These are phyloP conservation scores for Kodamaea hsintzibuensis DNA, from an alignment of 805 yeast genomes.

Conservation along the genomic window DNA sequence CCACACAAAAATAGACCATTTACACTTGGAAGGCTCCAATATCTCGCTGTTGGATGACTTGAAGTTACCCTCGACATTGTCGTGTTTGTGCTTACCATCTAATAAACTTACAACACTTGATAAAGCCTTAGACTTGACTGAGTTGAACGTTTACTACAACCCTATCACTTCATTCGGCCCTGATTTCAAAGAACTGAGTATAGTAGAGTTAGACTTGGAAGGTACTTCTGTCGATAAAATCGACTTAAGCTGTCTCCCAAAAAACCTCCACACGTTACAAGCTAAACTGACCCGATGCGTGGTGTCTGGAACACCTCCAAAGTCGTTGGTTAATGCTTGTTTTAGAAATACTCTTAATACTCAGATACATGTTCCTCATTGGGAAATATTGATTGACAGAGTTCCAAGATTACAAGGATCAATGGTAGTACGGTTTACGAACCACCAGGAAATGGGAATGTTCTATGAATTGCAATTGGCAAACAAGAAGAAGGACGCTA, in stretches of 20 bases:
- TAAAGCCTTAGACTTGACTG: not conserved
- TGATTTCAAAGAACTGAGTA: not conserved
- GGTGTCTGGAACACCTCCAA: not conserved
- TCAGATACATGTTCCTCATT: not conserved
- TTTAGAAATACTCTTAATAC: not conserved
- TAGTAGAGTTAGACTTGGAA: not conserved
- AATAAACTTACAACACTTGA: not conserved
- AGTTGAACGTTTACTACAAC: not conserved
- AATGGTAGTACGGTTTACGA: not conserved
- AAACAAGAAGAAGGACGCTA: no score
- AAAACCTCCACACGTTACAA: not conserved
- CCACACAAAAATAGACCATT: not conserved
- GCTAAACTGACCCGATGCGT: not conserved
- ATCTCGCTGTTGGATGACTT: not conserved
- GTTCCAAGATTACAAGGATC: not conserved
- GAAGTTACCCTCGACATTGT: not conserved
- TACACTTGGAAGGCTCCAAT: not conserved
- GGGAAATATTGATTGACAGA: not conserved
- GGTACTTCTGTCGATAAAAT: not conserved
- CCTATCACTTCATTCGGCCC: not conserved
- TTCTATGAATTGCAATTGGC: not conserved
- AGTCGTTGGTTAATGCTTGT: not conserved
- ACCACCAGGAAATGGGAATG: not conserved
- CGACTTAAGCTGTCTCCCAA: not conserved
- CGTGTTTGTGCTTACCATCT: not conserved